Conservation (phyloP, 2,329 filamentous ascomycete genomes). For the Dactylonectria estremocensis region DNA sequence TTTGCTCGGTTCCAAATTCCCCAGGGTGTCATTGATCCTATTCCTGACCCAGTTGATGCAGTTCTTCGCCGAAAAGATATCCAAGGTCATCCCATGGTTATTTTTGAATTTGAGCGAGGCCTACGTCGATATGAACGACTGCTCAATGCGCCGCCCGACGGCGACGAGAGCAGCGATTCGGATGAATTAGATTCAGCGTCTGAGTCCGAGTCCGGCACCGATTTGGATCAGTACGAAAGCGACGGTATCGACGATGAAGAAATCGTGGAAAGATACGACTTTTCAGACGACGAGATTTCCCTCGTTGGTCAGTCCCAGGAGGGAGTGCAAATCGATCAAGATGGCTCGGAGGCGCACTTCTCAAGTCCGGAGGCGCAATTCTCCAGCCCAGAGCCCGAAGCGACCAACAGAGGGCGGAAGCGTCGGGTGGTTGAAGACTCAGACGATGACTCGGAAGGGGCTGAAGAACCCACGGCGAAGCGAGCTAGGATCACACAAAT, state of each 20-base stretch:
- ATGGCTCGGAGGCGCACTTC: conserved; percentile 41
- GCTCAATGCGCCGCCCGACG: conserved; percentile 15
- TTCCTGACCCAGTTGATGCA: conserved; percentile 15
- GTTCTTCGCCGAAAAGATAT: conserved; percentile 34
- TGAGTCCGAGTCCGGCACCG: conserved; percentile 33
- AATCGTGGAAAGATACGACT: conserved; percentile 45
- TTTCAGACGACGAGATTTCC: conserved; percentile 49
- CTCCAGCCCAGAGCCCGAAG: conserved; percentile 14
- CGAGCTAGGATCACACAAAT: conserved; percentile 41
- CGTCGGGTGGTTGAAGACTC: conserved; percentile 52
- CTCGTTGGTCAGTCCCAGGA: conserved; percentile 23
- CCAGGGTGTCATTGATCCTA: conserved; percentile 17
- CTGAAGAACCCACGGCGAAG: conserved; percentile 40
- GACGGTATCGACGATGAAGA: conserved; percentile 57
- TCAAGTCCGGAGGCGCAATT: conserved; percentile 19
- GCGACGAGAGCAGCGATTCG: conserved; percentile 33
- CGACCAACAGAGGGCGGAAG: conserved; percentile 43
- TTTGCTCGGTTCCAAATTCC: conserved; percentile 49
- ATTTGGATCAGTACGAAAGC: conserved; percentile 56
- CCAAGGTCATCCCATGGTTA: conserved; percentile 50
- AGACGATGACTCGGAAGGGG: conserved; percentile 40
- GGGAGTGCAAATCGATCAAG: conserved; percentile 25
- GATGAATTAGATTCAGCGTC: conserved; percentile 30
- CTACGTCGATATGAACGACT: conserved; percentile 40
- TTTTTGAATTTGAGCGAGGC: conserved; percentile 45